Evolutionary conservation across 139 green algal genomes (phyloP).

Genomic region (Yamagishiella unicocca): DNA sequence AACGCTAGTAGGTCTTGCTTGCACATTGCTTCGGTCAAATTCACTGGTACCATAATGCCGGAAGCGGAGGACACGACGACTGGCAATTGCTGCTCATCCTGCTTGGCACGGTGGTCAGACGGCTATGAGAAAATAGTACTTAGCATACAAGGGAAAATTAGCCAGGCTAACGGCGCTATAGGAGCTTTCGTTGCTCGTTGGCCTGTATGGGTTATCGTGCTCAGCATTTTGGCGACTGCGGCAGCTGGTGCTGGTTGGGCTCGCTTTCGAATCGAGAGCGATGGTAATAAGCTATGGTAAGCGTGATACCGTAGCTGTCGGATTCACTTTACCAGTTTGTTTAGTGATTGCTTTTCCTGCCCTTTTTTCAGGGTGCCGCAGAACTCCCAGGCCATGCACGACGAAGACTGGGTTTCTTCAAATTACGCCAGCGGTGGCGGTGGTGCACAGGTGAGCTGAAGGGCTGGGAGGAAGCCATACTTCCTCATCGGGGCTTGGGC

Average conservation of each 20-base stretch:
- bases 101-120: background rate
- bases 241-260: background rate
- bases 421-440: background rate
- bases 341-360: too few species aligned
- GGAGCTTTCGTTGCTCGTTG: background rate
- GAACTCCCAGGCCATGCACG: background rate
- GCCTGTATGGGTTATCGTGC: background rate
- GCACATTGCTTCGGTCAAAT: too few species aligned
- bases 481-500: too few species aligned
- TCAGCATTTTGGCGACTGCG: background rate
- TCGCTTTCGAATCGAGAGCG: background rate
- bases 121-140: background rate
- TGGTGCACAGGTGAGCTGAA: background rate
- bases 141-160: background rate
- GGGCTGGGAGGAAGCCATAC: too few species aligned
- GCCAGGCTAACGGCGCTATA: background rate
- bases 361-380: background rate
- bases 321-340: too few species aligned
- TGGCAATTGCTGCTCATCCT: background rate
- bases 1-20: too few species aligned
- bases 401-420: too few species aligned
- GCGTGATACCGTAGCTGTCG: too few species aligned
- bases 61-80: too few species aligned
- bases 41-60: too few species aligned
- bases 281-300: conserved; percentile 7